Evolutionary conservation across 306 rosid genomes (phyloP), one percentile per base, ranked within the genome.

Genomic region (Alnus glutinosa): DNA sequence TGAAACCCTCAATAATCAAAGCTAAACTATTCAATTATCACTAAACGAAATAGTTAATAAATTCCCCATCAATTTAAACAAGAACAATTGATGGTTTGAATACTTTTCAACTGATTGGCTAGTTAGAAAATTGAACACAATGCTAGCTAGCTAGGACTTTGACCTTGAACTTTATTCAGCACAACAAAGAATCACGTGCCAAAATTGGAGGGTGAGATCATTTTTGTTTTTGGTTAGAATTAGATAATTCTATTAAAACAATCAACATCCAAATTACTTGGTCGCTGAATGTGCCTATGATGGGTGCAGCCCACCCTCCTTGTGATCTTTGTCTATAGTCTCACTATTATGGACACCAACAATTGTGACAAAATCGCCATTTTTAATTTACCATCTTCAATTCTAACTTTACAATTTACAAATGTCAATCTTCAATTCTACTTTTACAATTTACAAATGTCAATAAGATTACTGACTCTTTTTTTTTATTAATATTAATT

Each of bases 161-260:
- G 88, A 87, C 77, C 72, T 51, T 81, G 51, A 81, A 61, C 42
- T 73, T 81, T 47, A 49, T 49, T 9, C 30, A 52, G 23, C 61
- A 48, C 30, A n/a, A 18, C 28, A 57, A 73, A 64, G 47, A 19
- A 46, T 74, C 86, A 76, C 84, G 81, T 84, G 83, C 44, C 78
- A 84, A 47, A n/a, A 13, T 51, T 77, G 3, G 51, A 68, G 13
- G 48, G 32, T 68, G 8, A 42, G 51, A 67, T 67, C 6, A 39
- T 39, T 39, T 18, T 8, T 34, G 1, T 23, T 44, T 74, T 18
- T 30, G 30, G 62, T 23, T 23, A 23, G 28, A 23, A 36, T 10
- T 28, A 1, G 23, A 67, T n/a, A 11, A 48, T 6, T 50, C 55
- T 50, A 71, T 49, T 0, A 32, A 13, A 32, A 3, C 34, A 63